phyloP scores from a whole-genome alignment of 768 basidiomycete genomes.

The Astraeus odoratus region DNA sequence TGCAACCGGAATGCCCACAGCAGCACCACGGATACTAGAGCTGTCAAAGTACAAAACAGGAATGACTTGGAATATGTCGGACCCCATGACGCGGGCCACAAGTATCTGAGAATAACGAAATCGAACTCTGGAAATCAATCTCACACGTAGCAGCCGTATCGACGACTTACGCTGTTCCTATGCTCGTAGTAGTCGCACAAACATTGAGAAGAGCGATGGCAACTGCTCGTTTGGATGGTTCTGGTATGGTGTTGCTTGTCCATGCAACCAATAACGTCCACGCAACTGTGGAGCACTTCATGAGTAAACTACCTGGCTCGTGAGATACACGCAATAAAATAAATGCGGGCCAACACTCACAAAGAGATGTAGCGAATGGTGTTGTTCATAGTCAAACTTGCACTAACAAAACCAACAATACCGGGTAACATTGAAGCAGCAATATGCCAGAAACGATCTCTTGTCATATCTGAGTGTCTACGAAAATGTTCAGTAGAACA shows the following conservation, averaged over 20 bases:
- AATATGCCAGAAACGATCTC: slow-evolving; percentile 72
- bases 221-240: slow-evolving; percentile 78
- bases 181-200: slow-evolving; percentile 74
- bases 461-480: slow-evolving; percentile 64
- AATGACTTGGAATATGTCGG: slow-evolving; percentile 65
- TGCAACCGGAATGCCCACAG: slow-evolving; percentile 40
- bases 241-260: slow-evolving; percentile 54
- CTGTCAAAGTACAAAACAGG: slow-evolving; percentile 62
- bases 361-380: slow-evolving; percentile 60
- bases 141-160: background rate
- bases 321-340: background rate
- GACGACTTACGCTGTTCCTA: slow-evolving; percentile 63
- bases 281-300: slow-evolving; percentile 65
- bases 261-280: slow-evolving; percentile 58
- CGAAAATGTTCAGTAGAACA: slow-evolving; percentile 2
- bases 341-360: slow-evolving; percentile 28
- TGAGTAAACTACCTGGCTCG: slow-evolving; percentile 49
- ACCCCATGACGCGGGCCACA: slow-evolving; percentile 64
- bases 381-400: slow-evolving; percentile 55
- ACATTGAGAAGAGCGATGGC: slow-evolving; percentile 75
- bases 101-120: slow-evolving; percentile 38
- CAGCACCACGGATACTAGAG: slow-evolving; percentile 41
- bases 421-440: slow-evolving; percentile 46
- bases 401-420: slow-evolving; percentile 58
- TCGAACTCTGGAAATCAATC: background rate